A percentile compares a stretch with the other conserved stretches of the same genome.
These are phyloP conservation scores for Phytophthora cactorum DNA, from an alignment of 352 stramenopile species.

Conservation along the genomic window DNA sequence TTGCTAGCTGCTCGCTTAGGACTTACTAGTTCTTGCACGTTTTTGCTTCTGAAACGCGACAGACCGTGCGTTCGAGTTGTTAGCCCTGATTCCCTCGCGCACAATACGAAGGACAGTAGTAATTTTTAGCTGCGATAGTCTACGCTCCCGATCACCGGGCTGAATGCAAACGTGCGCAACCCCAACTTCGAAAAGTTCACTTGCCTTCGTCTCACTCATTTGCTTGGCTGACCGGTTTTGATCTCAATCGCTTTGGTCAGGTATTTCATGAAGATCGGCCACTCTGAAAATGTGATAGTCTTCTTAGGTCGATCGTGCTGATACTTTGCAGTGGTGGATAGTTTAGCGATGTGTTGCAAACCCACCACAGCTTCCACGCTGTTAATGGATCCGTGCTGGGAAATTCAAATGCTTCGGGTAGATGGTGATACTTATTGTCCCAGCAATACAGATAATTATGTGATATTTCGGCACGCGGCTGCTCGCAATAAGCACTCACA, in stretches of 20 bases:
- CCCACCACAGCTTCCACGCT: constrained; percentile 15
- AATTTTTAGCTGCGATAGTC: background rate
- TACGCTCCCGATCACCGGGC: background rate
- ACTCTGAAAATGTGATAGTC: background rate
- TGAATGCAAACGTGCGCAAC: background rate
- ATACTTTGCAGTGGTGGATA: constrained; percentile 3
- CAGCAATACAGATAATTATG: background rate
- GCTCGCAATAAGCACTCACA: background rate
- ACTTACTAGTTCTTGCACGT: background rate
- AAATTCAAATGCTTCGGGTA: constrained; percentile 15
- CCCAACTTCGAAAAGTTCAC: background rate
- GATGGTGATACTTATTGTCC: constrained; percentile 7
- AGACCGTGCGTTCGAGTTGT: background rate
- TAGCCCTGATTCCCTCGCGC: background rate
- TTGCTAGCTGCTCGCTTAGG: background rate
- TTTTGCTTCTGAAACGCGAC: background rate
- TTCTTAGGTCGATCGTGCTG: background rate
- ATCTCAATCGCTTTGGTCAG: background rate
- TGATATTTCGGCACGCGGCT: background rate
- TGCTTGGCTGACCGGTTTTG: background rate
- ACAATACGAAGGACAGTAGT: background rate
- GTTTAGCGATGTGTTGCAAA: background rate
- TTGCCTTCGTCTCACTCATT: background rate
- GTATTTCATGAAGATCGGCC: background rate
- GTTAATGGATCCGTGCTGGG: background rate